phyloP scores from a whole-genome alignment of 139 green algal genomes.

The Parachlorella kessleri region DNA sequence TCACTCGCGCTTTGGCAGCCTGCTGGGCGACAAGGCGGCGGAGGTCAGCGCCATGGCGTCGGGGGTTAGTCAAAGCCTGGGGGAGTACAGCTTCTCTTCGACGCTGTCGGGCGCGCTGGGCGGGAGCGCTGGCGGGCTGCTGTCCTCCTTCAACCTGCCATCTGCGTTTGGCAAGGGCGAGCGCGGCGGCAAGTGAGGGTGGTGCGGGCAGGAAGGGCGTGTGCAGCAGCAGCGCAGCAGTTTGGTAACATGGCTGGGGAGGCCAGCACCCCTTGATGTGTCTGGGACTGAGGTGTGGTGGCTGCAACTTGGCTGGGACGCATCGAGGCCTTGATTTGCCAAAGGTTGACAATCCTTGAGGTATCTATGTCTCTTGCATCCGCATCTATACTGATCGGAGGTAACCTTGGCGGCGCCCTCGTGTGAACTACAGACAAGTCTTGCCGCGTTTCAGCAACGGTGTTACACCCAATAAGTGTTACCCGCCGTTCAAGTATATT shows the following conservation, averaged over 20 bases:
- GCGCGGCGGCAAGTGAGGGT: neutral
- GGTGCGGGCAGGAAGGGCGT: neutral
- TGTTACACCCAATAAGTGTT: too few relatives aligned
- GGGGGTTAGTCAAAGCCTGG: neutral
- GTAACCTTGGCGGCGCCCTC: too few relatives aligned
- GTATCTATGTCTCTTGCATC: neutral
- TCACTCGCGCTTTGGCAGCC: constrained; percentile 9
- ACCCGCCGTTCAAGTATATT: too few relatives aligned
- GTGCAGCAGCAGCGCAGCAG: too few relatives aligned
- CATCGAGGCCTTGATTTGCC: neutral
- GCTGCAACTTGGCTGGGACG: neutral
- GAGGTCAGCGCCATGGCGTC: constrained; percentile 25
- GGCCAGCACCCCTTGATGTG: too few relatives aligned
- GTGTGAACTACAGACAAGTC: too few relatives aligned
- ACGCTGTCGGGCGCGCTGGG: neutral
- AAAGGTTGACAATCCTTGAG: too few relatives aligned
- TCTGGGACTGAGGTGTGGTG: too few relatives aligned
- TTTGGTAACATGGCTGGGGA: too few relatives aligned
- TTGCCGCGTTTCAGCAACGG: too few relatives aligned
- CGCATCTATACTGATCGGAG: too few relatives aligned
- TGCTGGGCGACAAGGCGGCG: constrained; percentile 37
- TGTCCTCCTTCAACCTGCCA: constrained; percentile 6
- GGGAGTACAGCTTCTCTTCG: constrained; percentile 12
- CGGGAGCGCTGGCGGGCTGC: constrained; percentile 2
- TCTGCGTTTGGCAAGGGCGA: neutral